Evolutionary conservation across 768 basidiomycete species (phyloP).

Genomic region (Boletus subcaerulescens): DNA sequence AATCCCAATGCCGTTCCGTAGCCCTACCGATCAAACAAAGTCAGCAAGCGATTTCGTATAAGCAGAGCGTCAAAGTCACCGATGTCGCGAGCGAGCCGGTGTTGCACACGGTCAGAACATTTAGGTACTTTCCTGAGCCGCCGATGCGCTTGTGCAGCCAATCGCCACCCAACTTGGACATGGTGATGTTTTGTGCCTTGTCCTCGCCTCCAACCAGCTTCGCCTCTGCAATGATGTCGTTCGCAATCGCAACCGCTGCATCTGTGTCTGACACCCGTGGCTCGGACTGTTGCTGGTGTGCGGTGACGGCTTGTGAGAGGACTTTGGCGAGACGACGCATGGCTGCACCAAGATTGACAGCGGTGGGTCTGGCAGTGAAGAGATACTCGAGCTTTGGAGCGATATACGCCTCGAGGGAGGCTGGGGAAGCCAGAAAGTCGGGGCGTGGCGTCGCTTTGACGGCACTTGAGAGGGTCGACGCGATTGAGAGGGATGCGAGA

Average conservation of each 20-base stretch:
- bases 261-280: conserved; percentile 23
- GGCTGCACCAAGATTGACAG: conserved; percentile 91
- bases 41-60: conserved; percentile 1
- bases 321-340: conserved; percentile 63
- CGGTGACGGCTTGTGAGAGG: conserved; percentile 31
- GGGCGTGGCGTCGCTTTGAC: conserved; percentile 46
- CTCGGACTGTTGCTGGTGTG: conserved; percentile 17
- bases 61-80: conserved; percentile 35
- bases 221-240: conserved; percentile 68
- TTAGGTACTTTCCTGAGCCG: conserved; percentile 49
- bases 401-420: conserved; percentile 53
- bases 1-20: conserved; percentile 94
- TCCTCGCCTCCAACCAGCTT: conserved; percentile 81
- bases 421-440: conserved; percentile 52
- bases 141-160: conserved; percentile 61
- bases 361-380: conserved; percentile 88
- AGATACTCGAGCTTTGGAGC: conserved; percentile 64
- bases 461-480: conserved; percentile 57
- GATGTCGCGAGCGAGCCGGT: conserved; percentile 97
- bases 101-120: conserved; percentile 92
- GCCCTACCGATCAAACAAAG: conserved; percentile 51
- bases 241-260: conserved; percentile 46
- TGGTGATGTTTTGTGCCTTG: conserved; percentile 78
- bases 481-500: conserved; percentile 78
- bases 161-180: conserved; percentile 82